Evolutionary conservation across 257 asterid species (phyloP).

Genomic region (Solanum etuberosum): DNA sequence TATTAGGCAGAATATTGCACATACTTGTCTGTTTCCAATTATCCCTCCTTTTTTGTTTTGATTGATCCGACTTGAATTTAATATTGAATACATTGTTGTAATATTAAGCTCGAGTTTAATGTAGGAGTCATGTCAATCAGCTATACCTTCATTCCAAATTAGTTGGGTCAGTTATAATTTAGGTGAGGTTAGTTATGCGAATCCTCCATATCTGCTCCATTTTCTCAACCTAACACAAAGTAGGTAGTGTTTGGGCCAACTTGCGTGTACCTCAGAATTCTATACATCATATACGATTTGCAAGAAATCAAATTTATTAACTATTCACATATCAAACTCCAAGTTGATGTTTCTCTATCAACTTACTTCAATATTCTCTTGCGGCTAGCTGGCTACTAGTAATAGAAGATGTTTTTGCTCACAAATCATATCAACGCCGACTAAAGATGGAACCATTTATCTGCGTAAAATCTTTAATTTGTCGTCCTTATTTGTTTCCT

Average conservation of each 20-base stretch:
- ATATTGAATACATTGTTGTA: neutral
- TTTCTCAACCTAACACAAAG: neutral
- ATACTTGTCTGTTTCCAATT: neutral
- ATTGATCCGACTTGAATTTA: neutral
- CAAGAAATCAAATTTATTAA: neutral
- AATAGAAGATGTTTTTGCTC: neutral
- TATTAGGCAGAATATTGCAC: neutral
- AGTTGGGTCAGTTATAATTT: neutral
- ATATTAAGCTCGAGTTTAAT: neutral
- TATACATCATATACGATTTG: neutral
- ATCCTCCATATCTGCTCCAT: neutral
- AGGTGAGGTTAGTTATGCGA: neutral
- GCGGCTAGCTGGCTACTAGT: neutral
- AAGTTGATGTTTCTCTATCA: neutral
- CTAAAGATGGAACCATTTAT: neutral
- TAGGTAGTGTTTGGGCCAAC: neutral
- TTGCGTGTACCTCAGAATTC: neutral
- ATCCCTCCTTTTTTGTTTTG: neutral
- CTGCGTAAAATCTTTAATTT: neutral
- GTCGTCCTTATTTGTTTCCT: neutral
- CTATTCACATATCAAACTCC: neutral
- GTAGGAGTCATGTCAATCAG: neutral
- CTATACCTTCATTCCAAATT: neutral
- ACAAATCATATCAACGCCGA: neutral
- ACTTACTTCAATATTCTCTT: neutral